Evolutionary conservation across 352 stramenopile species (phyloP).

Genomic region (Plasmopara viticola): DNA sequence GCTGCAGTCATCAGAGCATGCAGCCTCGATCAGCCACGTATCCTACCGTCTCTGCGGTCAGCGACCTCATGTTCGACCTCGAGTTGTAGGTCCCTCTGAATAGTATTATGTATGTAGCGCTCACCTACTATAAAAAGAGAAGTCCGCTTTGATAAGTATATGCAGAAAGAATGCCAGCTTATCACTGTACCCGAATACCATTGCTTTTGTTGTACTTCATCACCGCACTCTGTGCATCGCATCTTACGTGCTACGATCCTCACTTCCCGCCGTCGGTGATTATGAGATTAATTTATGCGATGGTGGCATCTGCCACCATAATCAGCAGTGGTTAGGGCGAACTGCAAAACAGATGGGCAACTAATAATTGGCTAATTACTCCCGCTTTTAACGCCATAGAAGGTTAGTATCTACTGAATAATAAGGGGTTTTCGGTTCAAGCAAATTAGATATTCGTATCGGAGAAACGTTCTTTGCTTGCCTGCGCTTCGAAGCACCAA

Average conservation of each 20-base stretch:
- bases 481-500: too few relatives aligned
- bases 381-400: too few relatives aligned
- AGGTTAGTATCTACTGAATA: too few relatives aligned
- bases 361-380: background rate
- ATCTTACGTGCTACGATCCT: too few relatives aligned
- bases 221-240: too few relatives aligned
- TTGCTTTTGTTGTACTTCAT: too few relatives aligned
- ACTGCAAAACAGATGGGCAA: background rate
- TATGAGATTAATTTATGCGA: background rate
- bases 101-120: slow-evolving; percentile 33
- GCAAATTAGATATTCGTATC: too few relatives aligned
- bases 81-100: slow-evolving; percentile 42
- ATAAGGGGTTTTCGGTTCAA: too few relatives aligned
- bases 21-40: slow-evolving; percentile 3
- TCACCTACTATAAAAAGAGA: slow-evolving; percentile 36
- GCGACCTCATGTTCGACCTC: slow-evolving; percentile 64
- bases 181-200: too few relatives aligned
- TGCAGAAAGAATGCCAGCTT: slow-evolving; percentile 22
- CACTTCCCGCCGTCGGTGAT: background rate
- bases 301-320: too few relatives aligned
- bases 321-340: too few relatives aligned
- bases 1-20: slow-evolving; percentile 28
- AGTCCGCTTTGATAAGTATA: slow-evolving; percentile 17
- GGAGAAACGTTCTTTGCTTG: too few relatives aligned
- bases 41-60: slow-evolving; percentile 2